phyloP scores from a whole-genome alignment of 2,329 filamentous ascomycete genomes.

The Emericellopsis cladophorae region DNA sequence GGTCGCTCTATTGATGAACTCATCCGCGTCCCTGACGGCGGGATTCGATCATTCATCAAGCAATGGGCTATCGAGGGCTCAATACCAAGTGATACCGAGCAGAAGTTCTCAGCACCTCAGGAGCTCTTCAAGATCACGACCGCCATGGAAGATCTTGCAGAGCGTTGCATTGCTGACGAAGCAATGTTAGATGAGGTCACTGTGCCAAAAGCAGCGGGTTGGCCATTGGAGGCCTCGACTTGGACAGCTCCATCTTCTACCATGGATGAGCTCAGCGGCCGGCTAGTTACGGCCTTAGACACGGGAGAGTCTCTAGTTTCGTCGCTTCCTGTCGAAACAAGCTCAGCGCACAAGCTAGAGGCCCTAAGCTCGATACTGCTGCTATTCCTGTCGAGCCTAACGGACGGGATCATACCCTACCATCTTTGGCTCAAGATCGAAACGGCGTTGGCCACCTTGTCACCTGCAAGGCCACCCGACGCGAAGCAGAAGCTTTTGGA shows the following conservation, averaged over 20 bases:
- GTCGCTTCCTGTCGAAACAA: constrained; percentile 48
- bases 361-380: constrained; percentile 59
- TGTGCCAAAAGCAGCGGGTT: constrained; percentile 41
- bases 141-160: constrained; percentile 48
- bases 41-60: constrained; percentile 45
- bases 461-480: constrained; percentile 12
- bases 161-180: constrained; percentile 45
- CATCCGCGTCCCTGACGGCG: constrained; percentile 71
- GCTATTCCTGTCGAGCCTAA: constrained; percentile 60
- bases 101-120: constrained; percentile 70
- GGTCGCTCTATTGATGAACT: constrained; percentile 81
- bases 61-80: constrained; percentile 26
- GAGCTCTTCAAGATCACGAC: constrained; percentile 87
- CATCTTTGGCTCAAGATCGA: constrained; percentile 60
- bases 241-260: constrained; percentile 15
- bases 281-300: constrained; percentile 58
- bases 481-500: constrained; percentile 53
- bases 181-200: constrained; percentile 44
- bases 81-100: constrained; percentile 42
- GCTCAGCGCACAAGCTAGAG: constrained; percentile 60
- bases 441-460: constrained; percentile 31
- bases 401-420: constrained; percentile 66
- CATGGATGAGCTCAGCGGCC: constrained; percentile 15
- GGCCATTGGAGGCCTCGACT: constrained; percentile 41
- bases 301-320: constrained; percentile 49